Evolutionary conservation across 192 early-diverging fungal species (phyloP), one percentile per base, ranked within the genome.

Genomic region (Mortierella alpina): DNA sequence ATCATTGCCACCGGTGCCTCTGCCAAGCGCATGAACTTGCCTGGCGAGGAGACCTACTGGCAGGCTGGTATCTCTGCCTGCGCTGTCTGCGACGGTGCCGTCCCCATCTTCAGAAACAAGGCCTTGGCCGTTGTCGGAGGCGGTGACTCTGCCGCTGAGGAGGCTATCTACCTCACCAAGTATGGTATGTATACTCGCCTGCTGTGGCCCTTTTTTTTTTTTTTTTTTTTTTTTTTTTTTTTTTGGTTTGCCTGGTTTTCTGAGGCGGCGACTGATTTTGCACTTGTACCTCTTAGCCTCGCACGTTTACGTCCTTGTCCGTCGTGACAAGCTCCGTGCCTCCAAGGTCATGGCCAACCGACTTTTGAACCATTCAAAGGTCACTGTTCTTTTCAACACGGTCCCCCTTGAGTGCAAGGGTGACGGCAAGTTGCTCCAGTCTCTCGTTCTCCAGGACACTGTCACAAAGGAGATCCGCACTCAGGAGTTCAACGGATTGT

Each of bases 51-150:
- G 53, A 85, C 66, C 18, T 97, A 94, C 89, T 98, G 98, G 98
- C 96, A 99, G 84, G 92, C 92, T n/a, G 98, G 98, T 72, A 99
- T 99, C 85, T 96, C 95, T 63, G 98, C 98, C 7, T 99, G 98
- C 75, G 98, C 98, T 59, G 98, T 99, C 53, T 99, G 98, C 86
- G 98, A 99, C 83, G 98, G 97, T 72, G 96, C 97, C 54, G 96
- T 94, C 18, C 98, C 98, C 18, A 96, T 98, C 69, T 99, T 98
- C 91, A 91, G 95, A 72, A 94, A 97, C 82, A 96, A 97, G 86
- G 94, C 95, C 31, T 85, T 99, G 62, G 96, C 92, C 20, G 97
- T 99, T 47, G 92, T 99, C 68, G 97, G 97, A 66, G 97, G 96
- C 68, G 97, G 97, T 66, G 97, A 98, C 83, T 96, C 95, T 73